Evolutionary conservation across 2,329 filamentous ascomycete species (phyloP), one percentile per base, ranked within the genome.

Genomic region (Phoma sp.): DNA sequence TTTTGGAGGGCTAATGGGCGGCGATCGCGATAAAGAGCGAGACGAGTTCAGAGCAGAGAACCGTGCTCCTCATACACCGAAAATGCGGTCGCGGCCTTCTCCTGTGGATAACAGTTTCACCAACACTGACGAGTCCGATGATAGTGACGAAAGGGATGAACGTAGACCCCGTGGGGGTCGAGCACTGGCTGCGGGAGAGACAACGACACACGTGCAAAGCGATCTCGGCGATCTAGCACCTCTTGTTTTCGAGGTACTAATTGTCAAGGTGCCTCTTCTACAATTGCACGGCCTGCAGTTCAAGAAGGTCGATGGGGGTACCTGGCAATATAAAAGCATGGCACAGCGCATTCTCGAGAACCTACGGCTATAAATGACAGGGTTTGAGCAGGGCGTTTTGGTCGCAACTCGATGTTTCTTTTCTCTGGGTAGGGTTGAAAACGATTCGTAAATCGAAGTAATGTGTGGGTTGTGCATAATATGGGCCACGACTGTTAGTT

Each of bases 321-420:
- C 95, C 54, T 98, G 93, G 93, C 93, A 97, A 75, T 99, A 96
- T 79, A 96, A 97, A 80, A 93, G 91, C 70, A 96, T 98, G 92
- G 95, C 95, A 32, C 93, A 96, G 76, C 92, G 92, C 67, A 97
- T 99, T 67, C 80, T 99, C 64, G 86, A 89, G 70, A 92, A 95
- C 73, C 78, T 99, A 64, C 87, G 87, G 70, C 83, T 98, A 59
- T 96, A 62, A 63, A 55, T 38, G 13, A 25, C 11, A 33, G 49
- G 22, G 36, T 43, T 35, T 39, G 41, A 49, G 38, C 46, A 36
- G 22, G 50, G 55, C 50, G 55, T 58, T 54, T 18, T 30, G 4
- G 24, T 37, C 10, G 41, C 10, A 14, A 38, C 36, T 32, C 33
- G 14, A 14, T 52, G 14, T 38, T 33, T 22, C 18, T 38, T 42